Evolutionary conservation across 305 asterid species (phyloP), one percentile per base, ranked within the genome.

Genomic region (Fraxinus albicans): DNA sequence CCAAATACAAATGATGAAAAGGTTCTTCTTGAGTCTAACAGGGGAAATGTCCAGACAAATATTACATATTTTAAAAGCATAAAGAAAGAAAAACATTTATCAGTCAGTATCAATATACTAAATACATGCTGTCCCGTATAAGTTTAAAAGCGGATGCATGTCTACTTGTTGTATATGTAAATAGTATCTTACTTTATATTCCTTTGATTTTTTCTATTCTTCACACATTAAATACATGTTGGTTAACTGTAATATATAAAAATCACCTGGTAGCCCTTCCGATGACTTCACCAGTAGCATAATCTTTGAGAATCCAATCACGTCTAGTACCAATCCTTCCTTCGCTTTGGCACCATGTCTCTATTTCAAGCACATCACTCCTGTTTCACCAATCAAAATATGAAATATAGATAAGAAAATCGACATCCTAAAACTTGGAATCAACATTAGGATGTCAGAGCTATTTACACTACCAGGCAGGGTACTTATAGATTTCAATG

Each of bases 301-400:
- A 91, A 80, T 95, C 96, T 88, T 90, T 92, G 55, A 95, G 91
- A 84, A 95, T 91, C 98, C 98, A 95, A 87, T 95, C 98, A 8
- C 98, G 98, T 80, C 98, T 89, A 9, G 98, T 92, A 76, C 99
- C 98, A 69, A 95, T 91, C 86, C 95, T 87, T 86, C 99, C 98
- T 89, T 95, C 98, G 77, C 95, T 86, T 87, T 94, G 99, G 89
- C 99, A 94, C 99, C 99, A 95, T 1, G 99, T 95, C 92, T 95
- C 99, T 70, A 95, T 95, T 91, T 95, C 99, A 86, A 95, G 89
- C 29, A 95, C 95, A 74, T 95, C 97, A 85, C 98, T 86, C 98
- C 98, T 95, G 93, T 85, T 78, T 85, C 80, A 72, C 40, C 76
- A 55, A 74, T 13, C 65, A 79, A 86, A 23, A 77, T 34, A 27